A percentile compares a stretch with the other conserved stretches of the same genome.
Evolutionary conservation across 2,329 filamentous ascomycete genomes (phyloP).

Genomic region (Fusarium concolor): DNA sequence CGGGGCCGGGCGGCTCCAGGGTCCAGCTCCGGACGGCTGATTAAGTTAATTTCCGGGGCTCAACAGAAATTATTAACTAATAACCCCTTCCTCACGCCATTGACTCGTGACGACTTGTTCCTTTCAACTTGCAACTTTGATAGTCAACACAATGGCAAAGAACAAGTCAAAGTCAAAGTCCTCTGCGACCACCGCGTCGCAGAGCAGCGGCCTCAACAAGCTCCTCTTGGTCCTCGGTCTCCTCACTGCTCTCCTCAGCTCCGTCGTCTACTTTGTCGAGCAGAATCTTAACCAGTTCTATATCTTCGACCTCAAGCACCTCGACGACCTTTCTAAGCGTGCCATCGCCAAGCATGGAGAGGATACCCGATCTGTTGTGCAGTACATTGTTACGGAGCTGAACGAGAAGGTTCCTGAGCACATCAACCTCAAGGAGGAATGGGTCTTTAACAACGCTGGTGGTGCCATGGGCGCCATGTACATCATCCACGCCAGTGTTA

Average conservation of each 20-base stretch:
- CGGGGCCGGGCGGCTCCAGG: constrained; percentile 33
- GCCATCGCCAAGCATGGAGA: constrained; percentile 78
- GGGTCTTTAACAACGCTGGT: constrained; percentile 93
- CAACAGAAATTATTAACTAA: constrained; percentile 27
- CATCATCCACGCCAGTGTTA: constrained; percentile 89
- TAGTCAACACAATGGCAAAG: constrained; percentile 29
- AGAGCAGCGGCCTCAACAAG: constrained; percentile 48
- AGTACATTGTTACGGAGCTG: constrained; percentile 77
- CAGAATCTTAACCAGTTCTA: constrained; percentile 74
- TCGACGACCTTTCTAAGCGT: constrained; percentile 75
- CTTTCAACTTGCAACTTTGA: constrained; percentile 6
- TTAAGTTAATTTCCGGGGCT: constrained; percentile 34
- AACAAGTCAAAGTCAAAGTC: constrained; percentile 37
- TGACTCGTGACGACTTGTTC: background rate
- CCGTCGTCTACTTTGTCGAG: constrained; percentile 67
- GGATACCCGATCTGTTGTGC: constrained; percentile 76
- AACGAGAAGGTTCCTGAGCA: constrained; percentile 62
- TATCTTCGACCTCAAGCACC: constrained; percentile 76
- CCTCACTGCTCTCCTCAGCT: constrained; percentile 65
- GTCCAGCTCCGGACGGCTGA: constrained; percentile 27
- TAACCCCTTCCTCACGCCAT: constrained; percentile 4
- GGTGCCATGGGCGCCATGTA: constrained; percentile 95
- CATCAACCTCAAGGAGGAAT: constrained; percentile 80
- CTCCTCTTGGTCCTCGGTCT: constrained; percentile 64
- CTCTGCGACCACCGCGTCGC: constrained; percentile 33